Base-by-base conservation (phyloP, 495 filamentous ascomycete species). In the Podospora comata region DNA sequence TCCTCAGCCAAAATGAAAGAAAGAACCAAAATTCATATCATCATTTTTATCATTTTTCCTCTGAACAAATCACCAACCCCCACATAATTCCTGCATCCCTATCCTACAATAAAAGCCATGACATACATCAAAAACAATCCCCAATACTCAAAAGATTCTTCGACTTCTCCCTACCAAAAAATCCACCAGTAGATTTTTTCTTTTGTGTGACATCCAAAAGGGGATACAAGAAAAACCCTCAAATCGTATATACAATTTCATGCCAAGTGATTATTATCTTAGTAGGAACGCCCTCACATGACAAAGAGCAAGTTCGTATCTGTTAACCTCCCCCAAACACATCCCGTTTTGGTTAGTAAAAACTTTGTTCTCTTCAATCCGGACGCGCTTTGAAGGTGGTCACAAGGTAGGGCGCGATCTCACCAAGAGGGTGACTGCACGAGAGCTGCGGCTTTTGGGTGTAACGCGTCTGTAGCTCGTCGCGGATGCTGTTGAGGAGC, bases 381-480 rank as follows among this genome's bases (percentile, higher is more conserved):
- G 70, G 65, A 67, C 70, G 70, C 27, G 69, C 73, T 60, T 72
- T 72, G 55, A 76, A 76, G 58, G 72, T 68, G 67, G 74, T 76
- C 60, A 75, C 69, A 68, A 76, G 72, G 67, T 66, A 68, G 65
- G 68, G 64, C 28, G 68, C 28, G 53, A 53, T 63, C 74, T 69
- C 70, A 98, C 95, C 91, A 83, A 99, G 82, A 64, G 95, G 95
- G 81, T 99, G 95, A 79, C 93, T 97, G 83, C 92, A 92, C 77
- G 93, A 97, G 69, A 99, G 84, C 84, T 99, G 95, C 70, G 95
- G 95, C 82, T 97, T 97, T 81, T 99, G 95, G 57, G 87, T 87
- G 78, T 99, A 99, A 77, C 94, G 94, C 44, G 86, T 87, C 66
- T 91, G 82, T 70, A 99, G 82, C 79, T 97, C 95, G 65, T 96